Base-by-base conservation (phyloP, 306 rosid species). In the Senna siamea region DNA sequence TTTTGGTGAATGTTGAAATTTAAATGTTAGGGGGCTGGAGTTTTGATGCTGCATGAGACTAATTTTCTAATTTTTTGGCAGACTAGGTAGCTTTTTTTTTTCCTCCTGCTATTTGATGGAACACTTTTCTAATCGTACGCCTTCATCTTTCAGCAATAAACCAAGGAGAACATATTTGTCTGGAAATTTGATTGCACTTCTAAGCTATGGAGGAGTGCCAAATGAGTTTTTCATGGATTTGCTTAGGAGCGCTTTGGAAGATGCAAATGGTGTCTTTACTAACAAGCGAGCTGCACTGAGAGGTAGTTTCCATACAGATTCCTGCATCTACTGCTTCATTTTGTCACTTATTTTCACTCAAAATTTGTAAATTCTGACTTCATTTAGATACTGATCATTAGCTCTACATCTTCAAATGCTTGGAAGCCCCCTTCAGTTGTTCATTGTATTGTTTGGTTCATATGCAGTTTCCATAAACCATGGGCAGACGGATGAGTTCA, bases 161-260 rank as follows among this genome's bases (percentile, higher is more conserved):
- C 92, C 88, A 2, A 83, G 82, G 57, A 85, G 70, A 75, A 4
- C 90, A 9, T 83, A 41, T 61, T 80, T 93, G 57, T 89, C 93
- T 0, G 85, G 64, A 85, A 0, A 63, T 72, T 85, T 93, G 50
- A 86, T 89, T 53, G 88, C 89, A 62, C 93, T 90, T 70, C 75
- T 93, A 50, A 86, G 86, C 82, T 82, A 84, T 72, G 98, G 98
- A 76, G 97, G 98, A 41, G 97, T 93, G 30, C 93, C 88, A 30
- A 76, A 85, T 44, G 87, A 87, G 15, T 89, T 78, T 75, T 93
- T 93, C 85, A 70, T 78, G 85, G 77, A 78, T 38, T 17, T 81
- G 75, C 90, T 93, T 23, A 9, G 4, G 54, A 75, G 59, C 41
- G 85, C 87, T 52, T 69, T 93, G 60, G 76, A 63, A 52, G 90